A percentile compares a stretch with the other conserved stretches of the same genome.
Evolutionary conservation across 768 basidiomycete genomes (phyloP).

Genomic region (Nidularia pulvinata): DNA sequence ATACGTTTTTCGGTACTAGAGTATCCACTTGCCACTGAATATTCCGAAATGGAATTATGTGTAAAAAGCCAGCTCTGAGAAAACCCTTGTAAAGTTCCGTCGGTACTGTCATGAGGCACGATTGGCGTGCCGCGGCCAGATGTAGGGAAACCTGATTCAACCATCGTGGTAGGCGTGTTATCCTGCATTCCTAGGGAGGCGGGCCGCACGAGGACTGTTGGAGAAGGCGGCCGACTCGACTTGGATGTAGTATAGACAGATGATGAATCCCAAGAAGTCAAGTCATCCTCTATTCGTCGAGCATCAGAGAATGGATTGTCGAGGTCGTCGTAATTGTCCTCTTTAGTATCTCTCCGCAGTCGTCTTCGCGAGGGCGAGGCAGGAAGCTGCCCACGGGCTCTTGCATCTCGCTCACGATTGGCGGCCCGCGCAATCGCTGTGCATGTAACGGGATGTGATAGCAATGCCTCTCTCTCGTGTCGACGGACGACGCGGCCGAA

Average conservation of each 20-base stretch:
- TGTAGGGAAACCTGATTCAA: conserved; percentile 20
- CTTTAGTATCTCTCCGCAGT: neutral
- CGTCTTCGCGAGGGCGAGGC: neutral
- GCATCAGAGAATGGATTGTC: conserved; percentile 32
- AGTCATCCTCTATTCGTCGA: conserved; percentile 11
- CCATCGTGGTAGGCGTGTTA: too few species aligned
- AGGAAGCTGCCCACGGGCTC: neutral
- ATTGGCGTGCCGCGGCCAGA: conserved; percentile 25
- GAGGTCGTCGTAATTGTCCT: conserved; percentile 5
- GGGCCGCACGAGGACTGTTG: neutral
- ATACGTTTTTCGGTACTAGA: too few species aligned
- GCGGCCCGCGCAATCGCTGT: conserved; percentile 27
- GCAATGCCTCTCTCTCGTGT: conserved; percentile 57
- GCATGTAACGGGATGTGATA: conserved; percentile 46
- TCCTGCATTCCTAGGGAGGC: neutral
- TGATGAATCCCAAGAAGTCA: neutral
- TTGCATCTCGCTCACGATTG: conserved; percentile 11
- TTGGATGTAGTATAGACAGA: too few species aligned
- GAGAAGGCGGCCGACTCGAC: conserved; percentile 1
- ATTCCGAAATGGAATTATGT: neutral
- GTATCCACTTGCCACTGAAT: too few species aligned
- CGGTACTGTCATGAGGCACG: conserved; percentile 18
- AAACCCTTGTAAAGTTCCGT: conserved; percentile 18
- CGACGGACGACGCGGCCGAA: conserved; percentile 58
- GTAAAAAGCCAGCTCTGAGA: conserved; percentile 21